Conservation (phyloP, 78 protist genomes). For the Acrasis kona region DNA sequence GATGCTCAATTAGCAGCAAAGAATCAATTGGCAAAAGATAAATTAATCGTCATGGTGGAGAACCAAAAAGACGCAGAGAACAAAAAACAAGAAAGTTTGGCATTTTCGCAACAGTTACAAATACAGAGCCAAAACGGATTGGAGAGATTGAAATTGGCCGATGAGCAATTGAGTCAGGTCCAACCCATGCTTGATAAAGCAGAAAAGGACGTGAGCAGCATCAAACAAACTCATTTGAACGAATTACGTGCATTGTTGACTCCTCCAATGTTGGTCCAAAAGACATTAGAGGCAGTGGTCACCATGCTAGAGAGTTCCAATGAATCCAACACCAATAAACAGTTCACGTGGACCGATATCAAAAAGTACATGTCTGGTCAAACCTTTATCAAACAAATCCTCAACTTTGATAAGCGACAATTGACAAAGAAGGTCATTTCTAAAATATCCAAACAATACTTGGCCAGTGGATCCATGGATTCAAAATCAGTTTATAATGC, state of each 20-base stretch:
- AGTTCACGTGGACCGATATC: constrained; percentile 79
- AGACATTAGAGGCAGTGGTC: constrained; percentile 71
- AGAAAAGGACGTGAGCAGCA: constrained; percentile 48
- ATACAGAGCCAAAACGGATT: too few relatives aligned
- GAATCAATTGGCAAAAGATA: constrained; percentile 65
- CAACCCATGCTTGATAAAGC: constrained; percentile 80
- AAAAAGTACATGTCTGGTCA: constrained; percentile 40
- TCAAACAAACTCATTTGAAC: constrained; percentile 58
- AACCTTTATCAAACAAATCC: constrained; percentile 58
- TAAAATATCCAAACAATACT: constrained; percentile 33
- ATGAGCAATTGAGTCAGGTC: constrained; percentile 59
- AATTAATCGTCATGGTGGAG: constrained; percentile 61
- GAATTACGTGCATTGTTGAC: constrained; percentile 66
- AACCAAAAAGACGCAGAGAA: neutral
- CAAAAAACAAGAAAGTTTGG: neutral
- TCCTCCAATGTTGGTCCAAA: constrained; percentile 71
- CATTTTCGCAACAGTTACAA: neutral
- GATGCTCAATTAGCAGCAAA: neutral
- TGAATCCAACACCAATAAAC: too few relatives aligned
- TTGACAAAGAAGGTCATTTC: constrained; percentile 22
- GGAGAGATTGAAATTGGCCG: too few relatives aligned
- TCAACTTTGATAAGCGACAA: constrained; percentile 64
- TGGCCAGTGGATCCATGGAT: constrained; percentile 48
- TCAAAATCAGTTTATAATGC: constrained; percentile 61
- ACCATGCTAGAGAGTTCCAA: constrained; percentile 34